A percentile compares a stretch with the other conserved stretches of the same genome.
These are phyloP conservation scores for Vanilla planifolia DNA, from an alignment of 106 monocot genomes.

Conservation along the genomic window DNA sequence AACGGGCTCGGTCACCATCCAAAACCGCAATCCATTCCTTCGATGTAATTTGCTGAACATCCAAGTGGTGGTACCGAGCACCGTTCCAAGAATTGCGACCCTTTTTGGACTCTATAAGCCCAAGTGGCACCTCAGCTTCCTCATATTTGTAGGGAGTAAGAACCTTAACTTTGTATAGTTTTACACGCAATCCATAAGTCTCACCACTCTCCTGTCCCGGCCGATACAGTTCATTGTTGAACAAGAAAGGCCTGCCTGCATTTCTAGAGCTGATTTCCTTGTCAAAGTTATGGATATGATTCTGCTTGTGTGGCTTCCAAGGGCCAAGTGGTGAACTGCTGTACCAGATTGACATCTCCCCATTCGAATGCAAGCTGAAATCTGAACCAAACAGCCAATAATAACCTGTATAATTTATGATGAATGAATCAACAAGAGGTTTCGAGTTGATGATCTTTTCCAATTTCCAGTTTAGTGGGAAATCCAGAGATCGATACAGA, in stretches of 20 bases:
- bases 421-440: slow-evolving; percentile 78
- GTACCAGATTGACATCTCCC: slow-evolving; percentile 82
- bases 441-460: slow-evolving; percentile 74
- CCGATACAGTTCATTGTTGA: slow-evolving; percentile 59
- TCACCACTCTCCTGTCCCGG: slow-evolving; percentile 73
- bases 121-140: slow-evolving; percentile 70
- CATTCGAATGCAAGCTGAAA: slow-evolving; percentile 56
- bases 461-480: slow-evolving; percentile 71
- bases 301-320: slow-evolving; percentile 72
- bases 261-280: slow-evolving; percentile 79
- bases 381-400: slow-evolving; percentile 93
- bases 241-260: slow-evolving; percentile 76
- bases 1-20: slow-evolving; percentile 86
- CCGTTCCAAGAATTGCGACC: slow-evolving; percentile 86
- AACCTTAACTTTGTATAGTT: slow-evolving; percentile 49
- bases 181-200: slow-evolving; percentile 62
- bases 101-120: slow-evolving; percentile 52
- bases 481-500: slow-evolving; percentile 65
- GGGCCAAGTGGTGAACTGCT: slow-evolving; percentile 71
- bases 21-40: slow-evolving; percentile 74
- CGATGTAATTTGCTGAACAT: slow-evolving; percentile 60
- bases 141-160: slow-evolving; percentile 57
- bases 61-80: slow-evolving; percentile 78
- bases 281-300: slow-evolving; percentile 45
- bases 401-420: slow-evolving; percentile 33